Conservation (phyloP, 1,139 yeast genomes). For the Entelexis paramagnoliae region DNA sequence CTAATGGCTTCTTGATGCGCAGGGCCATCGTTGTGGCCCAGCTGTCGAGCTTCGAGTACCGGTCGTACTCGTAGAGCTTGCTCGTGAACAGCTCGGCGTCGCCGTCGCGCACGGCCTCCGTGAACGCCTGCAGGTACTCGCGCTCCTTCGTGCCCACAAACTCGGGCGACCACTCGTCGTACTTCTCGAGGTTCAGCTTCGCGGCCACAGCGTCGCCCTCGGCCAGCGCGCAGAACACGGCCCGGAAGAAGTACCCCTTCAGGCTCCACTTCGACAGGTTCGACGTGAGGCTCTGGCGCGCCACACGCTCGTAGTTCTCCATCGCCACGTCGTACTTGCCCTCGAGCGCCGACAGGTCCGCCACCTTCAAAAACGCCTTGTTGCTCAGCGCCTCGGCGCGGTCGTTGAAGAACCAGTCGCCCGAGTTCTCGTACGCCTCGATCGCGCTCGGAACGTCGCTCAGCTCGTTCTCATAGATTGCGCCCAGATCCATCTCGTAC, state of each 20-base stretch:
- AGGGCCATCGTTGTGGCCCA: slow-evolving; percentile 83
- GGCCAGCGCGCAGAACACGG: slow-evolving; percentile 72
- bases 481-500: slow-evolving; percentile 83
- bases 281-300: slow-evolving; percentile 64
- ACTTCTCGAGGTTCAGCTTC: slow-evolving; percentile 55
- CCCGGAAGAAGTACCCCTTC: slow-evolving; percentile 82
- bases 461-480: slow-evolving; percentile 63
- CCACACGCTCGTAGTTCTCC: slow-evolving; percentile 63
- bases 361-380: slow-evolving; percentile 80
- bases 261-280: slow-evolving; percentile 79
- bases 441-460: slow-evolving; percentile 61
- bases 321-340: slow-evolving; percentile 68
- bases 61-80: slow-evolving; percentile 74
- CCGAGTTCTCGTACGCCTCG: slow-evolving; percentile 79
- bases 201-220: slow-evolving; percentile 81
- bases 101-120: slow-evolving; percentile 66
- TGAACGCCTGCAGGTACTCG: slow-evolving; percentile 49
- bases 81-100: slow-evolving; percentile 69
- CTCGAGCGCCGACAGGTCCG: slow-evolving; percentile 72
- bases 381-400: slow-evolving; percentile 86
- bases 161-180: slow-evolving; percentile 60
- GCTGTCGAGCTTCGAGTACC: slow-evolving; percentile 78
- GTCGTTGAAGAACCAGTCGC: slow-evolving; percentile 91
- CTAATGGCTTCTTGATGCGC: slow-evolving; percentile 58
- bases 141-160: slow-evolving; percentile 74